phyloP scores from a whole-genome alignment of 2,329 filamentous ascomycete species.

The Cladosporium cucumerinum region DNA sequence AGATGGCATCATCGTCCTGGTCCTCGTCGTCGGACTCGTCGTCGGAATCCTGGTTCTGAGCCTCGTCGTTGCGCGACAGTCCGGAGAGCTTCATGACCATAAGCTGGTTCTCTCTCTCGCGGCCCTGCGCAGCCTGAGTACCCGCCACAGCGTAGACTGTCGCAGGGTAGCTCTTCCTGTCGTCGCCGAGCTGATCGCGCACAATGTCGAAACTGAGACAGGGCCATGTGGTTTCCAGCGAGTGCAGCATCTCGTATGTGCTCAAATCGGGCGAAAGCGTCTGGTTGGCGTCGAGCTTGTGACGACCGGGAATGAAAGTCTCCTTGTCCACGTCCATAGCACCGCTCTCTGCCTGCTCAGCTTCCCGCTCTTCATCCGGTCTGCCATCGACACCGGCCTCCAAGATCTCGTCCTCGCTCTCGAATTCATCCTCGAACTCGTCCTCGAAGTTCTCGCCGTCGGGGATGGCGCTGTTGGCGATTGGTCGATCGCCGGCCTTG shows the following conservation, averaged over 20 bases:
- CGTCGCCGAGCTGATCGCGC: conserved; percentile 78
- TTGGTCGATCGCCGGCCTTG: conserved; percentile 60
- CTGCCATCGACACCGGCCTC: conserved; percentile 92
- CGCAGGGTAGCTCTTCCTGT: conserved; percentile 87
- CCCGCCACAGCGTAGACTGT: conserved; percentile 94
- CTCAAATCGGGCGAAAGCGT: conserved; percentile 85
- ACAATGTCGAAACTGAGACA: conserved; percentile 95
- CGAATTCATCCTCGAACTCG: conserved; percentile 88
- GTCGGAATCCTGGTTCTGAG: conserved; percentile 63
- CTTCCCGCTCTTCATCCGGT: conserved; percentile 87
- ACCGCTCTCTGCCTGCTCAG: conserved; percentile 72
- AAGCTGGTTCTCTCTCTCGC: conserved; percentile 82
- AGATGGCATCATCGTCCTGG: conserved; percentile 78
- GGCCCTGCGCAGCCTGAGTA: conserved; percentile 77
- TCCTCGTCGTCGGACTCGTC: conserved; percentile 69
- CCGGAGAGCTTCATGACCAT: conserved; percentile 96
- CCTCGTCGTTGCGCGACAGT: conserved; percentile 78
- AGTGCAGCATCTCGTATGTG: conserved; percentile 98
- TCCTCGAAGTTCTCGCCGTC: conserved; percentile 79
- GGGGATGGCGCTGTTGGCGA: conserved; percentile 47
- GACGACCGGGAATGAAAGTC: conserved; percentile 92
- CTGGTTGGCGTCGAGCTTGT: conserved; percentile 86
- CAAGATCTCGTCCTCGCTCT: conserved; percentile 83
- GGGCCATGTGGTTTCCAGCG: conserved; percentile 89
- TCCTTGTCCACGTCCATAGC: conserved; percentile 92